Percentiles rank a stretch among this genome's conserved stretches.
phyloP scores from a whole-genome alignment of 2,329 filamentous ascomycete species.

The Metarhizium rileyi region DNA sequence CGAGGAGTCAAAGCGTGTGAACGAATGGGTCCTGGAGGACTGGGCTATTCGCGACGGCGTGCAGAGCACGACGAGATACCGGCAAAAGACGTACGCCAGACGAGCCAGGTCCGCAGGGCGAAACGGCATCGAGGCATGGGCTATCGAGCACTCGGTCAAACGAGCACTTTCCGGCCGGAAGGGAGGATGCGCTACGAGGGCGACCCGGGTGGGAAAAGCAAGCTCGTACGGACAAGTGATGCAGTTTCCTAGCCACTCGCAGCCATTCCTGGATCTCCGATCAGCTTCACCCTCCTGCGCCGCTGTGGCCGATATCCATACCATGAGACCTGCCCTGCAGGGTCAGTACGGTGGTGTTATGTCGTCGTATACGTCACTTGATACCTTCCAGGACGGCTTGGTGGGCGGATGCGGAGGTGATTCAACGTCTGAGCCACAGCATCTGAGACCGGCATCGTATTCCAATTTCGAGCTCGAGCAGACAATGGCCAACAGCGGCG shows the following conservation, averaged over 20 bases:
- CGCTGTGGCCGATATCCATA: not conserved
- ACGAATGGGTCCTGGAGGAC: slow-evolving; percentile 66
- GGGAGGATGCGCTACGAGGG: slow-evolving; percentile 23
- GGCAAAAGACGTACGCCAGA: slow-evolving; percentile 36
- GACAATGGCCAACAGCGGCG: not conserved
- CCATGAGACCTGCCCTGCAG: not conserved
- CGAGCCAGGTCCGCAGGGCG: slow-evolving; percentile 9
- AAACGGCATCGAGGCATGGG: slow-evolving; percentile 11
- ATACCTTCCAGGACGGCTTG: not conserved
- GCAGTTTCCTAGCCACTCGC: not conserved
- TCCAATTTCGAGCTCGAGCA: not conserved
- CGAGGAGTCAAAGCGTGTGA: slow-evolving; percentile 50
- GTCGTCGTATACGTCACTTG: not conserved
- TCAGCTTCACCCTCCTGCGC: not conserved
- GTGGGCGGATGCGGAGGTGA: not conserved
- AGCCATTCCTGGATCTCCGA: not conserved
- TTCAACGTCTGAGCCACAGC: not conserved
- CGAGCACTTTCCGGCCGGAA: slow-evolving; percentile 23
- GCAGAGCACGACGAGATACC: slow-evolving; percentile 75
- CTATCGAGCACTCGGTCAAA: slow-evolving; percentile 17
- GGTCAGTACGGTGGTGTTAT: not conserved
- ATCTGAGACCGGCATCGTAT: not conserved
- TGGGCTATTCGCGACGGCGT: slow-evolving; percentile 64
- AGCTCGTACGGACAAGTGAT: slow-evolving; percentile 10
- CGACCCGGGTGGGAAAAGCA: slow-evolving; percentile 15